Percentiles rank a stretch among this genome's conserved stretches.
Conservation (phyloP, 2,329 filamentous ascomycete genomes). For the Paracoccidioides brasiliensis region DNA sequence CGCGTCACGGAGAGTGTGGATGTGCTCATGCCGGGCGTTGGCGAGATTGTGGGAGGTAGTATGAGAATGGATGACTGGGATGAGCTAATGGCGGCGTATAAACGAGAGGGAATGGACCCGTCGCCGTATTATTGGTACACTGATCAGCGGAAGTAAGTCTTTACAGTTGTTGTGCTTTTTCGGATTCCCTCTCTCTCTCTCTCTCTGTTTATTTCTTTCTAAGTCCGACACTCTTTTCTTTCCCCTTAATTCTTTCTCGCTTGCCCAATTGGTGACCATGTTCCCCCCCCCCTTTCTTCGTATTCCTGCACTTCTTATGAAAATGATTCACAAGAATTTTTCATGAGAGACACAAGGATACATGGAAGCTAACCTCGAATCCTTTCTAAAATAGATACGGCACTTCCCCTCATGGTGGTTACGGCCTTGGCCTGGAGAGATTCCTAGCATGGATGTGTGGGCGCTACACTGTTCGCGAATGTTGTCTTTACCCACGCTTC, state of each 20-base stretch:
- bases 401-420: constrained; percentile 81
- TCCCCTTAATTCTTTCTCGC: not conserved
- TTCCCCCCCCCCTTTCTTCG: not conserved
- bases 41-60: constrained; percentile 89
- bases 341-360: not conserved
- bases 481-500: constrained; percentile 39
- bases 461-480: constrained; percentile 51
- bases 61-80: constrained; percentile 94
- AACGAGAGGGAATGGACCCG: constrained; percentile 72
- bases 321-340: not conserved
- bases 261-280: not conserved
- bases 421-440: constrained; percentile 82
- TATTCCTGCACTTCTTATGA: not conserved
- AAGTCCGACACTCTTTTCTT: not conserved
- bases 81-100: constrained; percentile 77
- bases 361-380: constrained; percentile 5
- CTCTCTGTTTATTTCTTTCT: not conserved
- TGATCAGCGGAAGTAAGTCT: constrained; percentile 78
- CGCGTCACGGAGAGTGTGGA: constrained; percentile 92
- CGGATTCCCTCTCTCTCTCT: not conserved
- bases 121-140: constrained; percentile 97
- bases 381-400: constrained; percentile 52
- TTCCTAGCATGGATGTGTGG: constrained; percentile 57
- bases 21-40: constrained; percentile 77
- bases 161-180: not conserved